Base-by-base conservation (phyloP, 2,329 filamentous ascomycete genomes). In the Botrytis byssoidea region DNA sequence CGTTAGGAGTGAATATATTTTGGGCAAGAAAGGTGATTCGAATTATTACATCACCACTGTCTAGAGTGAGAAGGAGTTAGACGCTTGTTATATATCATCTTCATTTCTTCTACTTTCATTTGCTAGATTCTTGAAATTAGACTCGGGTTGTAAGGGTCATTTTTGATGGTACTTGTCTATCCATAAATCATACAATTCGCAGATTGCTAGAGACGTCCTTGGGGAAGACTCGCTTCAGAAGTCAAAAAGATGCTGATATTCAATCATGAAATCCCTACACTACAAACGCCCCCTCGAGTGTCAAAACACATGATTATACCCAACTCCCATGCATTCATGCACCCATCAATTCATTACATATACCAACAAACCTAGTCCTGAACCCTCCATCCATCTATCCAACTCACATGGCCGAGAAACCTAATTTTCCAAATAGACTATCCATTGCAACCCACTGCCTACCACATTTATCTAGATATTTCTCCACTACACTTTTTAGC, bases 371-470 rank as follows among this genome's bases (percentile, higher is more conserved):
- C 25, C 48, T 12, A 16, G 32, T 29, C 10, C 18, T 68, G n/a
- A 42, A 22, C 10, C 10, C 8, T 18, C 25, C 25, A 22, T 20
- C 22, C 35, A 42, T 32, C 16, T n/a, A 35, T 10, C 20, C 44
- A 55, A 42, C 29, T 68, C 63, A 72, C 32, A 67, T n/a, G 9
- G 71, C 71, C 20, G 73, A 77, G 79, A 90, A 89, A 16, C 89
- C 89, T 59, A 91, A 79, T 82, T 90, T 91, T 37, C 88, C 88
- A 86, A 97, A 98, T 76, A 98, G 83, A 77, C 86, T 91, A 83
- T 96, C 94, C 95, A 97, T 98, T 77, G 93, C 92, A 70, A 98
- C 95, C 93, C 94, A 97, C 83, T 94, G 92, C 78, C 93, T 86
- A 40, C 95, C 95, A 82, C 94, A 97, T 84, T 95, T 96, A 80